Percentiles rank a stretch among this genome's conserved stretches.
These are phyloP conservation scores for Ceratobasidium sp. DNA, from an alignment of 1,284 basidiomycete genomes.

Conservation along the genomic window DNA sequence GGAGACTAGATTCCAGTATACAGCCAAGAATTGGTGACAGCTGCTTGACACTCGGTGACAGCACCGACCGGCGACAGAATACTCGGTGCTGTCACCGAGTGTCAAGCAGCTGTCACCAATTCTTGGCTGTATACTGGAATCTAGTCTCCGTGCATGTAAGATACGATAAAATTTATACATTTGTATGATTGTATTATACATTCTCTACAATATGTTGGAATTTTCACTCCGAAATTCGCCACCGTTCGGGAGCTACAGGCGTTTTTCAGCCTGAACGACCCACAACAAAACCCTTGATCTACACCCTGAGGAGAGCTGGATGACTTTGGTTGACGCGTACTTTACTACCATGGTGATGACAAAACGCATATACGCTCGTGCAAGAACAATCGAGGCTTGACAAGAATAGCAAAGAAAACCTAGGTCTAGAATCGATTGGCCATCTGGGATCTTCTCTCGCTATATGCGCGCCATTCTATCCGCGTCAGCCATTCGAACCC, in stretches of 20 bases:
- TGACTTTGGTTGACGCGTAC: constrained; percentile 14
- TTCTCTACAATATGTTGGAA: neutral
- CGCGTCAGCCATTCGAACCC: too few relatives aligned
- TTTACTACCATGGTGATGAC: too few relatives aligned
- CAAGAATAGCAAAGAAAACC: too few relatives aligned
- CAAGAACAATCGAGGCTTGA: too few relatives aligned
- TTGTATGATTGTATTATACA: constrained; percentile 14
- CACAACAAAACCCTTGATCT: neutral
- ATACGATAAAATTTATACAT: neutral
- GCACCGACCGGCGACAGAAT: too few relatives aligned
- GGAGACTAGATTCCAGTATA: constrained; percentile 14
- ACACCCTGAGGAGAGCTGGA: constrained; percentile 1
- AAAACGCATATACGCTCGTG: too few relatives aligned
- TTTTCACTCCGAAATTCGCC: neutral
- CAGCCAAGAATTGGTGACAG: neutral
- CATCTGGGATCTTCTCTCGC: too few relatives aligned
- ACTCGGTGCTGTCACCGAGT: too few relatives aligned
- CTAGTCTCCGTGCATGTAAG: constrained; percentile 3
- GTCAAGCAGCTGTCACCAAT: neutral
- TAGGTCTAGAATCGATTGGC: too few relatives aligned
- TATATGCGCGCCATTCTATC: too few relatives aligned
- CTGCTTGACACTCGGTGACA: neutral
- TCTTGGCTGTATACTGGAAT: constrained; percentile 6
- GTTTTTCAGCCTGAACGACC: neutral
- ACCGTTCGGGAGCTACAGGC: neutral